Evolutionary conservation across 2,329 filamentous ascomycete species (phyloP).

Genomic region (Botrytis medusae): DNA sequence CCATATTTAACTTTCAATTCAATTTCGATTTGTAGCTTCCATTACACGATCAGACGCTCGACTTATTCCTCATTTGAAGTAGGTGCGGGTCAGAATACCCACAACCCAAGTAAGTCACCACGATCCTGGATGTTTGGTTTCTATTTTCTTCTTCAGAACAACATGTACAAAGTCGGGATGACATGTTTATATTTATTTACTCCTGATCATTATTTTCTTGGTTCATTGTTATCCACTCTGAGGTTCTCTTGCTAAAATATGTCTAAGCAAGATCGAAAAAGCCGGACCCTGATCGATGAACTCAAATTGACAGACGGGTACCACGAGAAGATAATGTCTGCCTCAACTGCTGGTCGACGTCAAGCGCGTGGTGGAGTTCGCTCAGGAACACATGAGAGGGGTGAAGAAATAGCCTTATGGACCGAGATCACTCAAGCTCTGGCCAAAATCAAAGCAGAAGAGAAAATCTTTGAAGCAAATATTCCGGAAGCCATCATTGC

Average conservation of each 20-base stretch:
- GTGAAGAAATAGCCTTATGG: conserved; percentile 27
- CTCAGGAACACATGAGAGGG: conserved; percentile 25
- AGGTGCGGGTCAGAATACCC: conserved; percentile 22
- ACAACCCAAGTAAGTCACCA: conserved; percentile 21
- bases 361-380: conserved; percentile 26
- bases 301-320: conserved; percentile 2
- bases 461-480: conserved; percentile 20
- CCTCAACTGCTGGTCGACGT: conserved; percentile 23
- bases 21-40: conserved; percentile 12
- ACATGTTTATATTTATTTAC: conserved; percentile 5
- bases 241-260: conserved; percentile 7
- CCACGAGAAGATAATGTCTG: conserved; percentile 24
- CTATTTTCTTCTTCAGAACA: neutral
- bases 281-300: neutral
- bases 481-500: conserved; percentile 27
- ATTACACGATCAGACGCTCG: conserved; percentile 5
- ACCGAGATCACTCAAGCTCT: conserved; percentile 21
- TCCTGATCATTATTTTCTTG: neutral
- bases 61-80: conserved; percentile 22
- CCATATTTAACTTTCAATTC: neutral
- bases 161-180: neutral
- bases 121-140: neutral
- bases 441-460: conserved; percentile 25
- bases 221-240: conserved; percentile 1
- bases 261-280: conserved; percentile 6